Evolutionary conservation across 1,284 basidiomycete genomes (phyloP), one percentile per base, ranked within the genome.

Genomic region (Cutaneotrichosporon arboriforme): DNA sequence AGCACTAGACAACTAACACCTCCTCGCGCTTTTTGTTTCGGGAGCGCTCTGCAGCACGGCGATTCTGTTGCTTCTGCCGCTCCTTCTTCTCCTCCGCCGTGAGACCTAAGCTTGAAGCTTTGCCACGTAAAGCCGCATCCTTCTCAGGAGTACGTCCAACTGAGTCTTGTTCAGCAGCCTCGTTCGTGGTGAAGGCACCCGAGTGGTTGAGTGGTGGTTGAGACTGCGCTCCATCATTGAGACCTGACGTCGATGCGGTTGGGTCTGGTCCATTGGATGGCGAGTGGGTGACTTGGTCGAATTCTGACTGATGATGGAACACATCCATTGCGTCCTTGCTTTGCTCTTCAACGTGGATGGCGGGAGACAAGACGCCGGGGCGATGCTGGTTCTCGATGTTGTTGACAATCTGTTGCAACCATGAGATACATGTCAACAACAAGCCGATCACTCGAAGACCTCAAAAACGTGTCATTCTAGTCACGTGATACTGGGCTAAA

Each of bases 21-120:
- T 69, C 70, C 21, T 65, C 66, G 15, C 64, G 52, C 52, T 68
- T 69, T 64, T 74, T 74, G 12, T 61, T 60, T 21, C 74, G 52
- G 48, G 68, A 71, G 47, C 62, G 59, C 55, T 71, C 66, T 1
- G 74, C 74, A 0, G 74, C 74, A 17, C 65, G 60, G 14, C 68
- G 58, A 55, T 76, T 76, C 49, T 70, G 69, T 36, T 65, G 64
- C 57, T 64, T 68, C 52, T 69, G 66, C 20, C 64, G 58, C 33
- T 62, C 63, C 58, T 67, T 72, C 61, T 70, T 73, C 54, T 74
- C 64, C 23, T 63, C 59, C 1, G 46, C 49, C 0, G 59, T 59
- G 51, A 65, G 4, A 4, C 51, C 51, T n/a, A 56, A 51, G 5
- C 48, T 52, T 1, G 51, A 50, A 8, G 51, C 51, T 17, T 59